phyloP scores from a whole-genome alignment of 2,329 filamentous ascomycete genomes.

The Lasiodiplodia sp. region DNA sequence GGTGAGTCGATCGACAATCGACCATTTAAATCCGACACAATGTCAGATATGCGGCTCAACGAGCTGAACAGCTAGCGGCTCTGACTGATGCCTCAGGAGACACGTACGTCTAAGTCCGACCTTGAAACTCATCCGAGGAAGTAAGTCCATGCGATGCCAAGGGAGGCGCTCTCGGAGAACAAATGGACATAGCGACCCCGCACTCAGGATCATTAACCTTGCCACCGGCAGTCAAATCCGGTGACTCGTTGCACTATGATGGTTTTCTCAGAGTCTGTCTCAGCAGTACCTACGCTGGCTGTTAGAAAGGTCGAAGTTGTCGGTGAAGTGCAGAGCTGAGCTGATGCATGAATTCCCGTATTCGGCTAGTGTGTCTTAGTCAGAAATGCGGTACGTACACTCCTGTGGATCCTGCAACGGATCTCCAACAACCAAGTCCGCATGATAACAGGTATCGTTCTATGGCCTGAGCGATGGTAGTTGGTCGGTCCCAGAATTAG shows the following conservation, averaged over 20 bases:
- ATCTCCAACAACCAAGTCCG: background rate
- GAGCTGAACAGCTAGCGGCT: background rate
- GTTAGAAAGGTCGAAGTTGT: background rate
- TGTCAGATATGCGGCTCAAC: conserved; percentile 5
- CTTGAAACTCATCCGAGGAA: background rate
- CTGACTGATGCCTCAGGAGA: background rate
- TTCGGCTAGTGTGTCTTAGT: conserved; percentile 13
- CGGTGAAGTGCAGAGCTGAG: background rate
- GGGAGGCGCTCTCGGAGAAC: conserved; percentile 7
- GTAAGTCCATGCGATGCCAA: background rate
- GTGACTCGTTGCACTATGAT: background rate
- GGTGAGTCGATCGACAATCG: conserved; percentile 14
- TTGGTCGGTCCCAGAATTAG: background rate
- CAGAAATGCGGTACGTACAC: conserved; percentile 3
- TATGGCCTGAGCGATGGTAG: background rate
- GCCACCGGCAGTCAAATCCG: background rate
- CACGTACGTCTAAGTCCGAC: conserved; percentile 14
- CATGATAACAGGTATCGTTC: background rate
- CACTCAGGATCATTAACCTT: conserved; percentile 16
- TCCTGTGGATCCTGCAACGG: conserved; percentile 5
- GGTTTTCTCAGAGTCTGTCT: background rate
- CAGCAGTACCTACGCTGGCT: background rate
- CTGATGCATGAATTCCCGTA: conserved; percentile 10
- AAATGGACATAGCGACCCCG: background rate
- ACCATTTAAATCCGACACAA: conserved; percentile 22